Conservation (phyloP, 495 filamentous ascomycete genomes). For the Penicillium verhagenii region DNA sequence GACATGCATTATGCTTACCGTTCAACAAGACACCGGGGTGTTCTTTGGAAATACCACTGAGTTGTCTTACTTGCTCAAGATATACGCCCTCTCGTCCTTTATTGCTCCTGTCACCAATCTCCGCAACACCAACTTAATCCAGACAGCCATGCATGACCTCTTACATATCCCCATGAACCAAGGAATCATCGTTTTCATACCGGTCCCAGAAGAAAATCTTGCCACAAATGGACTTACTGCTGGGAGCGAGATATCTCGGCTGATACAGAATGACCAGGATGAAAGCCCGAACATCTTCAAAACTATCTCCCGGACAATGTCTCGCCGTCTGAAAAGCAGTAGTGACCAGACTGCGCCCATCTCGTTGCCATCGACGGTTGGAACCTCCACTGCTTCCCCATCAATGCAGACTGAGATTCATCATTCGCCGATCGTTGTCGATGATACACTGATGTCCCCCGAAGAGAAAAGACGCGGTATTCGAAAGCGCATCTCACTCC, state of each 20-base stretch:
- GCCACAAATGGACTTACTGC: conserved; percentile 69
- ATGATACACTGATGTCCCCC: background rate
- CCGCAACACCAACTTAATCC: conserved; percentile 74
- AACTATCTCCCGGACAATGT: conserved; percentile 34
- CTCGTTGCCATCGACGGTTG: conserved; percentile 14
- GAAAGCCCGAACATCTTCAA: conserved; percentile 33
- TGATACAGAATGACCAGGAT: conserved; percentile 44
- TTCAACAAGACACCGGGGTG: conserved; percentile 75
- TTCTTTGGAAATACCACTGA: conserved; percentile 70
- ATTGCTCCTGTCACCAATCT: conserved; percentile 78
- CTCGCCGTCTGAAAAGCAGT: conserved; percentile 32
- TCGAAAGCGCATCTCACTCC: conserved; percentile 1
- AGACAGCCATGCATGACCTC: conserved; percentile 63
- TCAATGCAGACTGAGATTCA: conserved; percentile 4
- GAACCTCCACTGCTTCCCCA: background rate
- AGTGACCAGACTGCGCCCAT: conserved; percentile 29
- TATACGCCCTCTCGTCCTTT: conserved; percentile 66
- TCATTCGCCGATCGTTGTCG: background rate
- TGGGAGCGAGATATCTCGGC: conserved; percentile 62
- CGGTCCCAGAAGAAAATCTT: conserved; percentile 66
- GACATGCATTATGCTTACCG: conserved; percentile 65
- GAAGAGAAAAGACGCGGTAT: background rate
- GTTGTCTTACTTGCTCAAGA: conserved; percentile 78
- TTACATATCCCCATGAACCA: conserved; percentile 61
- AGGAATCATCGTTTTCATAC: conserved; percentile 70